Evolutionary conservation across 345 rosid genomes (phyloP), one percentile per base, ranked within the genome.

Genomic region (Dimocarpus longan): DNA sequence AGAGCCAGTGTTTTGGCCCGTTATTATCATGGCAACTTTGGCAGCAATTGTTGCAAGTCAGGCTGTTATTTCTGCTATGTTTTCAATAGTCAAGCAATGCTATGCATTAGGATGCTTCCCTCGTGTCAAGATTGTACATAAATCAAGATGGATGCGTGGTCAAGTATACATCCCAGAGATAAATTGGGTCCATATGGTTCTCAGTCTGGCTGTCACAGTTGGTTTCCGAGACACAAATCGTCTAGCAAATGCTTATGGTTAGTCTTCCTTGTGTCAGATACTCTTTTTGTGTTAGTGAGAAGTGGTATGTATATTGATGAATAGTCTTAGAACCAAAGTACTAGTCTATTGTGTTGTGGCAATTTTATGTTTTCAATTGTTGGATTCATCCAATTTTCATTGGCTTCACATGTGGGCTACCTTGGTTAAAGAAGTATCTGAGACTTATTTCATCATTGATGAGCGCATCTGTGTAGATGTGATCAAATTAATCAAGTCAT

Each of bases 121-220:
- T 59, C 95, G 94, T 0, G 86, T 94, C 89, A 96, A 96, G 91
- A 85, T 94, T 80, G 95, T 94, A 66, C 95, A 90, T 85, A 91
- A 92, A 82, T 84, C 93, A 73, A 90, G 90, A 82, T 96, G 98
- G 97, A 77, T 86, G 70, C 89, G 76, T 83, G 93, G 94, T 76
- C 97, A 93, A 80, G 91, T 92, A 77, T 94, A 88, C 88, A 91
- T 96, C 79, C 99, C 98, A 8, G 98, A 94, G 92, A 90, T 96
- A 77, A 96, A 96, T 73, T 96, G 99, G 99, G 88, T 90, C 67
- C 95, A 91, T 62, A 89, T 96, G 98, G 80, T 94, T 87, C 93
- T 96, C 79, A 85, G 95, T 75, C 88, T 93, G 75, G 85, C 90
- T 40, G 90, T 94, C 73, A 90, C 90, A 16, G 63, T 89, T 70